Percentiles rank a stretch among this genome's conserved stretches.
These are phyloP conservation scores for Fonsecaea monophora DNA, from an alignment of 2,329 filamentous ascomycete genomes.

Conservation along the genomic window DNA sequence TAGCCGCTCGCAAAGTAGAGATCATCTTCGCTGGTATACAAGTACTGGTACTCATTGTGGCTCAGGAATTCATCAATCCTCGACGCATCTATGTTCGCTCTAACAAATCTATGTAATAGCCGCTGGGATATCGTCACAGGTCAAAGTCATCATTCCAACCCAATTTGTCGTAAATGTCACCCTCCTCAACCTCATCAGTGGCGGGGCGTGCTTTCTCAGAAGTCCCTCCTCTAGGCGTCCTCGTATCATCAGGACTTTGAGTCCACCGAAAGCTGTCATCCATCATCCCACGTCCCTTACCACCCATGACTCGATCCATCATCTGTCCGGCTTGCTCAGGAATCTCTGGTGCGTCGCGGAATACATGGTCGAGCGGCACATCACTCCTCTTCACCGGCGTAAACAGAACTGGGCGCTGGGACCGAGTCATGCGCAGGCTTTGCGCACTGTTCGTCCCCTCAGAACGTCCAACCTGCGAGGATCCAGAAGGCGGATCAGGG, in stretches of 20 bases:
- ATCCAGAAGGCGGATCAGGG: conserved; percentile 40
- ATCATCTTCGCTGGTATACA: not conserved
- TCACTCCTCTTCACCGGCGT: conserved; percentile 37
- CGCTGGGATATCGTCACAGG: conserved; percentile 27
- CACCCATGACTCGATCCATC: conserved; percentile 41
- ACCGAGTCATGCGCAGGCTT: conserved; percentile 35
- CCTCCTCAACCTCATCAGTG: conserved; percentile 19
- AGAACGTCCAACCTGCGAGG: conserved; percentile 31
- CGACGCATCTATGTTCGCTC: not conserved
- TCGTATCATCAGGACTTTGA: not conserved
- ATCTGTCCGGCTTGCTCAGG: conserved; percentile 35
- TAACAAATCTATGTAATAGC: not conserved
- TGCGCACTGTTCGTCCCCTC: conserved; percentile 1
- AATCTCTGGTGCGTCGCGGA: conserved; percentile 45
- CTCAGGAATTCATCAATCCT: not conserved
- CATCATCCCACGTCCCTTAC: conserved; percentile 28
- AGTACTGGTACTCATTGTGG: not conserved
- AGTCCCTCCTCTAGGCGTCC: not conserved
- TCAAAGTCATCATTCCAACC: conserved; percentile 54
- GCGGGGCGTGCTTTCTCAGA: conserved; percentile 1
- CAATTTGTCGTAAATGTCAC: conserved; percentile 52
- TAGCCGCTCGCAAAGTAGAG: not conserved
- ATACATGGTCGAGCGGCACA: conserved; percentile 32
- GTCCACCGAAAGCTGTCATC: conserved; percentile 44
- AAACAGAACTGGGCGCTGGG: conserved; percentile 35